A percentile compares a stretch with the other conserved stretches of the same genome.
phyloP scores from a whole-genome alignment of 345 rosid species.

The Arabis alpina region DNA sequence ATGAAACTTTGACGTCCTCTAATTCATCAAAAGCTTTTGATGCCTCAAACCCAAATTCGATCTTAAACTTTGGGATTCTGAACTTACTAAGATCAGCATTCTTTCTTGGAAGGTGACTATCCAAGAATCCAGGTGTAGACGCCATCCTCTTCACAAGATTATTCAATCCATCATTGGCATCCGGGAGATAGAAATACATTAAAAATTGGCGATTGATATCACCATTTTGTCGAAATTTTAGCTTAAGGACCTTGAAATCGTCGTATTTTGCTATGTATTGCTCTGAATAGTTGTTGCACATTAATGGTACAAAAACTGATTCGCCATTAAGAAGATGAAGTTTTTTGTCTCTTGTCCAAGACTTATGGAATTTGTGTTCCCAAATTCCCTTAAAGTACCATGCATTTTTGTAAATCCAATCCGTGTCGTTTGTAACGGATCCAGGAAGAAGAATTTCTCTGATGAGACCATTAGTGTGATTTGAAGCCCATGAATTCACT shows the following conservation, averaged over 20 bases:
- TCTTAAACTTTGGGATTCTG: conserved; percentile 26
- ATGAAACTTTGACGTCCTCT: background rate
- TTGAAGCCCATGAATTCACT: conserved; percentile 13
- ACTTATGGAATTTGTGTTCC: conserved; percentile 5
- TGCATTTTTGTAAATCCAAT: conserved; percentile 14
- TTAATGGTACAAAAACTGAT: background rate
- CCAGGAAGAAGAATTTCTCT: conserved; percentile 16
- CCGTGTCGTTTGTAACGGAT: background rate
- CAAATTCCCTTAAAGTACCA: conserved; percentile 31
- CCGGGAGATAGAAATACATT: conserved; percentile 22
- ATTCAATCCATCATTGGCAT: conserved; percentile 9
- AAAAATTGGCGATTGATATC: background rate
- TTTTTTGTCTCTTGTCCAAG: background rate
- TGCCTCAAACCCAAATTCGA: conserved; percentile 28
- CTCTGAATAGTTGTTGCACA: background rate
- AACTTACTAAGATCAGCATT: background rate
- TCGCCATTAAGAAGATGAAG: conserved; percentile 20
- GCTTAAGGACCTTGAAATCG: conserved; percentile 29
- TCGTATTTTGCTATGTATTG: conserved; percentile 14
- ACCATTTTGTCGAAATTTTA: conserved; percentile 1
- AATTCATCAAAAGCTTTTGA: background rate
- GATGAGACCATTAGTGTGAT: conserved; percentile 27
- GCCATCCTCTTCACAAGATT: conserved; percentile 15
- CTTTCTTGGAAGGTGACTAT: background rate
- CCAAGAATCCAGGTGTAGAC: conserved; percentile 25